Evolutionary conservation across 495 filamentous ascomycete genomes (phyloP).

Genomic region (Neurospora sp.): DNA sequence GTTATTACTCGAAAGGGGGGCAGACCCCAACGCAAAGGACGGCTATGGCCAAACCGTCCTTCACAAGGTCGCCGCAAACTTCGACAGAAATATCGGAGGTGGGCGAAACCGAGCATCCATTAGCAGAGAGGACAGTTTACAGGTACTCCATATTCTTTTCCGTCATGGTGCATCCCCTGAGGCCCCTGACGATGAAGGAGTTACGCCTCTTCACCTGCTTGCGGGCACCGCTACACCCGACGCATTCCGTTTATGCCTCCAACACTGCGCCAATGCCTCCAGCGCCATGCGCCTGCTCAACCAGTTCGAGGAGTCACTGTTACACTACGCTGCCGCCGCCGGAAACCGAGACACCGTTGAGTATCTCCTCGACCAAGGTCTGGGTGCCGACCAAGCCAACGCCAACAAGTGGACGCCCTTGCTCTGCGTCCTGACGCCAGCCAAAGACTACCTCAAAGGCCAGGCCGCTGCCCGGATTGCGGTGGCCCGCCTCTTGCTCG

Average conservation of each 20-base stretch:
- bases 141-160: background rate
- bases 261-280: background rate
- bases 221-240: conserved; percentile 1
- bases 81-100: background rate
- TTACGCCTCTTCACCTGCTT: conserved; percentile 5
- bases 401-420: conserved; percentile 16
- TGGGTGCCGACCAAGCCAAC: conserved; percentile 9
- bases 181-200: conserved; percentile 2
- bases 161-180: conserved; percentile 5
- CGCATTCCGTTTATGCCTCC: conserved; percentile 7
- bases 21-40: background rate
- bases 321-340: conserved; percentile 16
- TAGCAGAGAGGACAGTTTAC: background rate
- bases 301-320: conserved; percentile 4
- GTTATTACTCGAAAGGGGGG: background rate
- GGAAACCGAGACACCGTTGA: conserved; percentile 7
- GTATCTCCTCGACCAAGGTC: conserved; percentile 9
- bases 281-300: conserved; percentile 1
- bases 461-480: background rate
- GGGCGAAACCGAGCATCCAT: background rate
- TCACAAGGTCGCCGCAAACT: background rate
- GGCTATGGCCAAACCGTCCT: background rate
- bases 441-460: background rate
- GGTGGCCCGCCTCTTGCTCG: conserved; percentile 4
- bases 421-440: conserved; percentile 13